Evolutionary conservation across 768 basidiomycete genomes (phyloP), one percentile per base, ranked within the genome.

Genomic region (Leccinellum albellum): DNA sequence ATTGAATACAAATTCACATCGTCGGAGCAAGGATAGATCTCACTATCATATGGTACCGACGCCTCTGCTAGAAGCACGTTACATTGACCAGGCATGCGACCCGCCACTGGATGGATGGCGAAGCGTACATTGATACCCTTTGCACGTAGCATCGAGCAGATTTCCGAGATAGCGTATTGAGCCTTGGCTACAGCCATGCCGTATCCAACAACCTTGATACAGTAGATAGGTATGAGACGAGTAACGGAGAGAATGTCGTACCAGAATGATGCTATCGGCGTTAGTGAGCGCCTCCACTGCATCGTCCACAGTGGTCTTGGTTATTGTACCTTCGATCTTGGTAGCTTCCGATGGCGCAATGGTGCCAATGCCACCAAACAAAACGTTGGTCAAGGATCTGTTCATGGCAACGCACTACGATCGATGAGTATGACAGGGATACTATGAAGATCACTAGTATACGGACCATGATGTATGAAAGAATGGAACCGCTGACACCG

Each of bases 141-240:
- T 7, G 85, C 77, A 49, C 86, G 78, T 37, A 94, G 78, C 73
- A 88, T 81, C 1, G 82, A 76, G 20, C 86, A 85, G 42, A 94
- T 91, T 62, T 94, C 92, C 6, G 80, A 78, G 58, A 85, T 82
- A 14, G 85, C 83, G 68, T 89, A 90, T 64, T 94, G 92, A 6
- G 92, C 92, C 69, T 91, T 93, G 21, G 92, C 91, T 1, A 94
- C 91, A 28, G 92, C 92, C 90, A 94, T 92, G 35, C 92, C 92
- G 66, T 94, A 93, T 14, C 89, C 89, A 15, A 91, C 87, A 33
- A 89, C 86, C 87, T 88, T 53, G 28, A 44, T 12, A 50, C 48
- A 48, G 10, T 8, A 24, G 20, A 23, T 67, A 49, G 63, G 58
- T 45, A 53, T 20, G 33, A 54, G 24, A 37, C 29, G 29, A 28